Evolutionary conservation across 2,329 filamentous ascomycete species (phyloP), one percentile per base, ranked within the genome.

Genomic region (Talaromyces marneffei): DNA sequence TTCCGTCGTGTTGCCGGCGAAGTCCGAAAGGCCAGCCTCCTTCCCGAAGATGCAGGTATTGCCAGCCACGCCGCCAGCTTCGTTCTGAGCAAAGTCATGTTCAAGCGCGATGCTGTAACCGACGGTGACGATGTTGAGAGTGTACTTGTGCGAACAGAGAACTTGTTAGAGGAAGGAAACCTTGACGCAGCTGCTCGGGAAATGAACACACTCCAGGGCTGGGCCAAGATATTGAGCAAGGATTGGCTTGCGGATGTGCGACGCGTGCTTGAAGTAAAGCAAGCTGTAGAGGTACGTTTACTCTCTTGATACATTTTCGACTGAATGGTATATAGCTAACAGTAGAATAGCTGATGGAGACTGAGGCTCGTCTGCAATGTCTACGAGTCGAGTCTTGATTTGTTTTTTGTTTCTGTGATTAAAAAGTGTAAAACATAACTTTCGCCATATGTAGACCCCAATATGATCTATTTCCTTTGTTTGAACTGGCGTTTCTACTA

Each of bases 191-290:
- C 94, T 2, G 92, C 94, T 14, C 83, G 94, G 66, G 94, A 99
- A 79, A 94, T 99, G 88, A 99, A 97, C 73, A 85, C 87, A 1
- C 81, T 99, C 52, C 84, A 88, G 64, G 94, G 94, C 27, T 99
- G 94, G 94, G 92, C 93, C 53, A 96, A 94, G 83, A 93, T 92
- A 42, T 79, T 99, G 72, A 95, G 91, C 77, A 87, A 89, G 71
- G 94, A 99, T 76, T 99, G 94, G 94, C 78, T 99, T 67, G 84
- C 83, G 57, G 94, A 99, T 81, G 90, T 92, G 65, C 86, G 94
- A 74, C 89, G 92, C 79, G 91, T 96, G 66, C 81, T 99, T 71
- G 94, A 99, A 79, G 94, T 97, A 66, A 88, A 90, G 78, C 94
- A 99, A 79, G 94, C 94, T 70, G 82, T 99, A 70, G 94, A 99